A percentile compares a stretch with the other conserved stretches of the same genome.
phyloP scores from a whole-genome alignment of 805 yeast genomes.

The Myxozyma monticola region DNA sequence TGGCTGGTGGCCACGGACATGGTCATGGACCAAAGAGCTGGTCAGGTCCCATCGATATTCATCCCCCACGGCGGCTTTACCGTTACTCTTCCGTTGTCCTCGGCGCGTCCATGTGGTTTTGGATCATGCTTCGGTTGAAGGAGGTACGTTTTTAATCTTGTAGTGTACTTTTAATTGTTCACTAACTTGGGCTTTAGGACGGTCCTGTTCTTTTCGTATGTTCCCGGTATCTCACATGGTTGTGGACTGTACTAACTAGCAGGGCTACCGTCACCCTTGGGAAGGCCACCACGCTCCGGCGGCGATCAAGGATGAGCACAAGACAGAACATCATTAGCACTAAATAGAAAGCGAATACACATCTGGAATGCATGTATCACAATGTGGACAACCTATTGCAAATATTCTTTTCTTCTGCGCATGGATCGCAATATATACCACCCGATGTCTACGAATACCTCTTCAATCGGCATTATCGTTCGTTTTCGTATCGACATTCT shows the following conservation, averaged over 20 bases:
- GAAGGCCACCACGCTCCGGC: slow-evolving; percentile 37
- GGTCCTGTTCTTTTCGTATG: slow-evolving; percentile 44
- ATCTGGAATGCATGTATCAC: too few relatives aligned
- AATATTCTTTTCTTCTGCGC: too few relatives aligned
- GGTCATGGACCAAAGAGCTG: slow-evolving; percentile 41
- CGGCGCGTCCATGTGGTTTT: slow-evolving; percentile 89
- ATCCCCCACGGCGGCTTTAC: slow-evolving; percentile 54
- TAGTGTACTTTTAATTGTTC: neutral
- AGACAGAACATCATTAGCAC: slow-evolving; percentile 31
- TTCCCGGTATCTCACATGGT: slow-evolving; percentile 29
- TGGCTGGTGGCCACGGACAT: slow-evolving; percentile 29
- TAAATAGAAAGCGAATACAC: too few relatives aligned
- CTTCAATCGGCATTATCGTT: too few relatives aligned
- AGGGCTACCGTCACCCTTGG: slow-evolving; percentile 43
- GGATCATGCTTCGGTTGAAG: slow-evolving; percentile 72
- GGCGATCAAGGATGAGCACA: slow-evolving; percentile 11
- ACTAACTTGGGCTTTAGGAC: slow-evolving; percentile 33
- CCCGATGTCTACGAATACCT: too few relatives aligned
- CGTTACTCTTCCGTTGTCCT: slow-evolving; percentile 62
- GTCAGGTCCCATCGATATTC: slow-evolving; percentile 65
- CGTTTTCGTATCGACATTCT: too few relatives aligned
- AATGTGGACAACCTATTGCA: too few relatives aligned
- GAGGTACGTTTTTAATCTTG: slow-evolving; percentile 10
- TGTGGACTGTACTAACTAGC: neutral
- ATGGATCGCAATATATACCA: too few relatives aligned